Conservation (phyloP, 176 grass and related monocot species). For the Tillandsia leiboldiana region DNA sequence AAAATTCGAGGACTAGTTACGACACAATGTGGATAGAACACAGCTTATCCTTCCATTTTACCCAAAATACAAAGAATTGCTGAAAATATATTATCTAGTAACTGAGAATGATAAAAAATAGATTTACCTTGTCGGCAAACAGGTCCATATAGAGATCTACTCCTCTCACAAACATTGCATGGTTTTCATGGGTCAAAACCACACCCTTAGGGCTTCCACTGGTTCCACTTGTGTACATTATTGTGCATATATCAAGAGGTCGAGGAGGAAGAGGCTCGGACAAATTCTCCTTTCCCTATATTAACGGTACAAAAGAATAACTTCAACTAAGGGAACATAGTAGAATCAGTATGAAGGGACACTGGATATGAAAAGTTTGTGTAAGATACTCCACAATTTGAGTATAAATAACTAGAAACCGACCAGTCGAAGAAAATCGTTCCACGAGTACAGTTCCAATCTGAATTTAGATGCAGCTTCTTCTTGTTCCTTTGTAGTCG, state of each 20-base stretch:
- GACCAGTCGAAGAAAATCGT: slow-evolving; percentile 70
- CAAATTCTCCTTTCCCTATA: slow-evolving; percentile 63
- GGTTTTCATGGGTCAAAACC: slow-evolving; percentile 69
- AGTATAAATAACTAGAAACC: slow-evolving; percentile 3
- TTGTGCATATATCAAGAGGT: slow-evolving; percentile 72
- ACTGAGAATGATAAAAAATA: neutral
- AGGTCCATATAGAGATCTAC: slow-evolving; percentile 73
- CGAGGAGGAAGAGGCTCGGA: slow-evolving; percentile 45
- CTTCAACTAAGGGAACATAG: neutral
- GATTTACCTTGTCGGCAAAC: slow-evolving; percentile 78
- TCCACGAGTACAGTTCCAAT: slow-evolving; percentile 67
- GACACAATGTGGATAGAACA: no score
- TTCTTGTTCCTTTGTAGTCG: slow-evolving; percentile 42
- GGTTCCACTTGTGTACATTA: slow-evolving; percentile 99
- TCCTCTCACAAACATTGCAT: slow-evolving; percentile 57
- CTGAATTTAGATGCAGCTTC: slow-evolving; percentile 32
- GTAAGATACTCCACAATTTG: neutral
- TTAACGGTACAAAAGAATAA: neutral
- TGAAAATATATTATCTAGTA: no score
- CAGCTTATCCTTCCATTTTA: no score
- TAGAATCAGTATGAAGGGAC: neutral
- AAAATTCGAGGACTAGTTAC: no score
- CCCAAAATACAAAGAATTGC: no score
- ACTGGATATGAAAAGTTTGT: neutral
- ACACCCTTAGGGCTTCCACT: slow-evolving; percentile 92